phyloP scores from a whole-genome alignment of 257 asterid genomes.

The Echium plantagineum region DNA sequence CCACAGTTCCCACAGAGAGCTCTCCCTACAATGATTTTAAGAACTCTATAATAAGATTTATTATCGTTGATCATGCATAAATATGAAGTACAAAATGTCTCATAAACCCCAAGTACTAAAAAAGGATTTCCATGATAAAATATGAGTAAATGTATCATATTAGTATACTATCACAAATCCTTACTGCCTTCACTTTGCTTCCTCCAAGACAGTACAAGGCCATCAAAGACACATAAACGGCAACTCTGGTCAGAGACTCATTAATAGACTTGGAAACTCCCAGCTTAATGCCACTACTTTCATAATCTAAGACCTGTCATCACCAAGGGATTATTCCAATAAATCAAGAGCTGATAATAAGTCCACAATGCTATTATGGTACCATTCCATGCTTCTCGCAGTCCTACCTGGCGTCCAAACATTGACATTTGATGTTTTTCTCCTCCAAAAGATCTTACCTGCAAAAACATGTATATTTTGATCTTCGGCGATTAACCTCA shows the following conservation, averaged over 20 bases:
- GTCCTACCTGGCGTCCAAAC: conserved; percentile 59
- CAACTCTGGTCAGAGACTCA: conserved; percentile 88
- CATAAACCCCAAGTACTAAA: background rate
- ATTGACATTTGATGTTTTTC: conserved; percentile 89
- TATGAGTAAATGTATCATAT: background rate
- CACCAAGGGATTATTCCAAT: conserved; percentile 11
- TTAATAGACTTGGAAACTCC: conserved; percentile 81
- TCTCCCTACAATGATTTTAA: conserved; percentile 52
- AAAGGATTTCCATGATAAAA: background rate
- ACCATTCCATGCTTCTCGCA: background rate
- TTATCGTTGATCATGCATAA: background rate
- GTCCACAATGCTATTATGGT: background rate
- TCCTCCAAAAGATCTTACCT: conserved; percentile 96
- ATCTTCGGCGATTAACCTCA: background rate
- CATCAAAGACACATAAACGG: conserved; percentile 82
- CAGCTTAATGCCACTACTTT: conserved; percentile 73
- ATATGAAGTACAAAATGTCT: background rate
- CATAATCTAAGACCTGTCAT: conserved; percentile 65
- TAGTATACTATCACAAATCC: conserved; percentile 14
- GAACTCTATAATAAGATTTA: conserved; percentile 8
- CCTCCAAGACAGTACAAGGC: conserved; percentile 94
- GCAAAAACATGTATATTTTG: conserved; percentile 10
- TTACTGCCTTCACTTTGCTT: conserved; percentile 95
- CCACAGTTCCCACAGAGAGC: conserved; percentile 89
- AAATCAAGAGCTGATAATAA: background rate